These are phyloP conservation scores for Lycium ferocissimum DNA, from an alignment of 257 asterid genomes.

Conservation along the genomic window DNA sequence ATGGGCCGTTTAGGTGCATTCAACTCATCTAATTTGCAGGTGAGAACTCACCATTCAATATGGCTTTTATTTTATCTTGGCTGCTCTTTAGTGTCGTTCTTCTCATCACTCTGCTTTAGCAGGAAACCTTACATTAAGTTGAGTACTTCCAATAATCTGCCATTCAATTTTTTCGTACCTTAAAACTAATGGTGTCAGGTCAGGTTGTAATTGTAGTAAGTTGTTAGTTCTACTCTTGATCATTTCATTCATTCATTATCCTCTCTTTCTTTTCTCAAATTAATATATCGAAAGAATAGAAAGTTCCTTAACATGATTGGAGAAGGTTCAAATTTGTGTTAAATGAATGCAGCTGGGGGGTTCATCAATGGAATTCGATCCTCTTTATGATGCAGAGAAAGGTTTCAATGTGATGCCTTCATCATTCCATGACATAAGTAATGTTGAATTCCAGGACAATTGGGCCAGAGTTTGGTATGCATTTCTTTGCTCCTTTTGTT, in stretches of 20 bases:
- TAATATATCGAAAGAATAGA: neutral
- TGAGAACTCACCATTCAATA: conserved; percentile 31
- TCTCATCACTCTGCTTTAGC: neutral
- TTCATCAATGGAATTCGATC: conserved; percentile 80
- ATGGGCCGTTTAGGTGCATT: conserved; percentile 97
- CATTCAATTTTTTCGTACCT: neutral
- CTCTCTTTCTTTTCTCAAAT: neutral
- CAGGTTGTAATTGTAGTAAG: neutral
- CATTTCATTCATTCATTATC: neutral
- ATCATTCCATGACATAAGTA: conserved; percentile 87
- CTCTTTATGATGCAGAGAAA: conserved; percentile 83
- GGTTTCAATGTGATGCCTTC: conserved; percentile 89
- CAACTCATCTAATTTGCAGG: conserved; percentile 90
- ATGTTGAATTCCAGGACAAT: conserved; percentile 94
- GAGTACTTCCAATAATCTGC: neutral
- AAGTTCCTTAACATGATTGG: neutral
- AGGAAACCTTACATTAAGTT: neutral
- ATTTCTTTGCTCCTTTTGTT: neutral
- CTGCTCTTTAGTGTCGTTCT: conserved; percentile 1
- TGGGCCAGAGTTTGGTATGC: conserved; percentile 94
- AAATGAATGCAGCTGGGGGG: conserved; percentile 63
- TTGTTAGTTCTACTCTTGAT: neutral
- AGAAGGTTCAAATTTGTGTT: conserved; percentile 17
- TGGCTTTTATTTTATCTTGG: neutral
- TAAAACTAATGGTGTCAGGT: neutral